phyloP scores from a whole-genome alignment of 208 protist species.

The Leishmania gerbilli region DNA sequence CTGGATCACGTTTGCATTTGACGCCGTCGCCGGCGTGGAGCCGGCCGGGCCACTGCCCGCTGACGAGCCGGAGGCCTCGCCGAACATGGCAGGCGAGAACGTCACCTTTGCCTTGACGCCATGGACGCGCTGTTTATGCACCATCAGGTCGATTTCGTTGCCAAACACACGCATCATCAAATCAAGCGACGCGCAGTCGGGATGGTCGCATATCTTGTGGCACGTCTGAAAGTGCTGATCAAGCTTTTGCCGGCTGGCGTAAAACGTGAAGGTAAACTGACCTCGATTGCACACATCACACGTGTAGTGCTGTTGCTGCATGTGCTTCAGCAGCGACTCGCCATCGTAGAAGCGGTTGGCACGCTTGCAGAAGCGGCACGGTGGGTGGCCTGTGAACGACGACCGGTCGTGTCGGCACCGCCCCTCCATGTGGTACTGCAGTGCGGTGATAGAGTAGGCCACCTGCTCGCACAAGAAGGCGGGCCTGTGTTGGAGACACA shows the following conservation, averaged over 20 bases:
- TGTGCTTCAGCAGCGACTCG: constrained; percentile 86
- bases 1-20: constrained; percentile 67
- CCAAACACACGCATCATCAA: constrained; percentile 85
- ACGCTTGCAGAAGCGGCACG: constrained; percentile 75
- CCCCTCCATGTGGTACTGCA: constrained; percentile 71
- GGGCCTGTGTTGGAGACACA: constrained; percentile 72
- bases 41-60: constrained; percentile 11
- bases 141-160: constrained; percentile 76
- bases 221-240: constrained; percentile 68
- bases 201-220: constrained; percentile 90
- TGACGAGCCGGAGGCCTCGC: constrained; percentile 10
- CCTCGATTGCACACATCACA: constrained; percentile 88
- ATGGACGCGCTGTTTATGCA: constrained; percentile 84
- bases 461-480: constrained; percentile 87
- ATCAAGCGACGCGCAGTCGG: constrained; percentile 69
- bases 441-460: constrained; percentile 50
- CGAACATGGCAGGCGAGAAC: constrained; percentile 24
- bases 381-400: constrained; percentile 86
- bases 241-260: constrained; percentile 72
- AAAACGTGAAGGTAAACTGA: constrained; percentile 88
- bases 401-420: constrained; percentile 50
- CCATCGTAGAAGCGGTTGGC: constrained; percentile 75
- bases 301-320: constrained; percentile 87
- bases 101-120: constrained; percentile 44
- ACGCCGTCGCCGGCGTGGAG: constrained; percentile 39